Evolutionary conservation across 2,329 filamentous ascomycete species (phyloP).

Genomic region (Venturia effusa): DNA sequence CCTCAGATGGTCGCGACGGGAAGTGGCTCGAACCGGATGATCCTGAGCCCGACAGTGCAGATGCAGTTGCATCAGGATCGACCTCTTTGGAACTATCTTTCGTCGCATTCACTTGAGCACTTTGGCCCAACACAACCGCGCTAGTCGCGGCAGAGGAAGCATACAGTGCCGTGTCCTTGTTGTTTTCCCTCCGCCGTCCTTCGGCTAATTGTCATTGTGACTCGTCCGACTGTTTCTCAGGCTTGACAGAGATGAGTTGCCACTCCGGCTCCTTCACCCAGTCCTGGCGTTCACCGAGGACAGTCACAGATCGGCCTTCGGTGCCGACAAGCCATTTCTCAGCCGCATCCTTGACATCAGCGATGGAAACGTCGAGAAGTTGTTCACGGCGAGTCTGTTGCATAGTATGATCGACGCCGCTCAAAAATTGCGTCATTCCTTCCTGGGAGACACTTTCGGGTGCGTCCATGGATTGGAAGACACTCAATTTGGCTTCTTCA

Average conservation of each 20-base stretch:
- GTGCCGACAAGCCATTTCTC: conserved; percentile 62
- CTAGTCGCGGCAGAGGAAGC: background rate
- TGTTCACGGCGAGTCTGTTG: conserved; percentile 72
- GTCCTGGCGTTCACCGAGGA: conserved; percentile 73
- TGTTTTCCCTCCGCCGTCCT: background rate
- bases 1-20: no score
- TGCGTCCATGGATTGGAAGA: conserved; percentile 87
- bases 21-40: background rate
- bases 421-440: conserved; percentile 76
- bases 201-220: background rate
- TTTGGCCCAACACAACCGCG: background rate
- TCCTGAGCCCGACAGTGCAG: background rate
- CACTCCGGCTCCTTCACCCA: conserved; percentile 51
- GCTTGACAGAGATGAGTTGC: background rate
- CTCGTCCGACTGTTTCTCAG: background rate
- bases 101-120: no score
- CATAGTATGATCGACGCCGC: conserved; percentile 80
- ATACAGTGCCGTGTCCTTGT: background rate
- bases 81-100: background rate
- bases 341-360: conserved; percentile 70
- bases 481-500: conserved; percentile 89
- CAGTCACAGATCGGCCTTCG: conserved; percentile 50
- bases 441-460: conserved; percentile 79
- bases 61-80: background rate
- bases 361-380: conserved; percentile 72